A percentile compares a stretch with the other conserved stretches of the same genome.
These are phyloP conservation scores for Lichenothelia convexa DNA, from an alignment of 495 filamentous ascomycete genomes.

Conservation along the genomic window DNA sequence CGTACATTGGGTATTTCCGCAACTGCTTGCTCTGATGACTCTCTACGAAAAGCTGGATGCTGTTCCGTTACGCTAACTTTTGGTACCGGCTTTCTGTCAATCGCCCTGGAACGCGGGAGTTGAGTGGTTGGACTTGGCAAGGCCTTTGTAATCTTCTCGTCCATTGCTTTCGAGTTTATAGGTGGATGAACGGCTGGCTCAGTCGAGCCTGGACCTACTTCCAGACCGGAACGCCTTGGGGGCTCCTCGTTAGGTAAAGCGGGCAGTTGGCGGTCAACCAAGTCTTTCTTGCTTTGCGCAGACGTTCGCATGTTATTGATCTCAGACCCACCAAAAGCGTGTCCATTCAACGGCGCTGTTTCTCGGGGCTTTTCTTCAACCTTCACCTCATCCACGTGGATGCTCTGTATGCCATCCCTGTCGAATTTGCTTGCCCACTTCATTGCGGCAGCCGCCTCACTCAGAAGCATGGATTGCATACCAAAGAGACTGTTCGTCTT, in stretches of 20 bases:
- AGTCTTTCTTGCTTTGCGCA: no score
- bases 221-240: no score
- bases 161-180: neutral
- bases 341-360: no score
- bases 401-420: slow-evolving; percentile 65
- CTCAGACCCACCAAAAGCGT: no score
- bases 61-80: slow-evolving; percentile 3
- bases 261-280: slow-evolving; percentile 11
- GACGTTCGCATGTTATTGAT: no score
- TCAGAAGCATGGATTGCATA: slow-evolving; percentile 68
- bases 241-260: no score
- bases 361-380: no score
- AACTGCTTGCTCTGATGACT: slow-evolving; percentile 6
- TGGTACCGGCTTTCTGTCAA: neutral
- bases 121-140: neutral
- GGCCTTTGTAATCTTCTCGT: neutral
- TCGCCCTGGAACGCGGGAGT: neutral
- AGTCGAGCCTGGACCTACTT: no score
- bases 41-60: slow-evolving; percentile 20
- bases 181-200: slow-evolving; percentile 1
- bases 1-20: slow-evolving; percentile 1
- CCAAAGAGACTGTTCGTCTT: slow-evolving; percentile 90
- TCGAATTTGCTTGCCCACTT: slow-evolving; percentile 90
- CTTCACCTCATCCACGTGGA: no score
- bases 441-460: slow-evolving; percentile 78